Percentiles rank a stretch among this genome's conserved stretches.
Conservation (phyloP, 176 grass and related monocot species). For the sorghum (Sorghum bicolor) region Sorghum_bicolor_NCBIv3 NC_012875.2:55337001-55337500, state of each 20-base stretch:
- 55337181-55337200: slow-evolving; percentile 2
- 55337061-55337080: neutral
- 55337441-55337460: too few relatives aligned
- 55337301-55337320: neutral
- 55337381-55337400: too few relatives aligned
- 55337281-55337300: neutral
- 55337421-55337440: neutral
- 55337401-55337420: neutral
- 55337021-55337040: slow-evolving; percentile 62
- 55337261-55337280: neutral
- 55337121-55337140: neutral
- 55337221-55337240: neutral
- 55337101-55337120: neutral
- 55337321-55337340: neutral
- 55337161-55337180: neutral
- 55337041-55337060: slow-evolving; percentile 1
- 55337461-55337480: too few relatives aligned
- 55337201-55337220: neutral
- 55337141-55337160: neutral
- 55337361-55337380: neutral
- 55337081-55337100: neutral
- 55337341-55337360: neutral
- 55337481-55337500: too few relatives aligned
- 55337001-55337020: slow-evolving; percentile 47
- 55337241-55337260: neutral